Conservation (phyloP, 805 yeast genomes). For the Wickerhamiella bombiphila region DNA sequence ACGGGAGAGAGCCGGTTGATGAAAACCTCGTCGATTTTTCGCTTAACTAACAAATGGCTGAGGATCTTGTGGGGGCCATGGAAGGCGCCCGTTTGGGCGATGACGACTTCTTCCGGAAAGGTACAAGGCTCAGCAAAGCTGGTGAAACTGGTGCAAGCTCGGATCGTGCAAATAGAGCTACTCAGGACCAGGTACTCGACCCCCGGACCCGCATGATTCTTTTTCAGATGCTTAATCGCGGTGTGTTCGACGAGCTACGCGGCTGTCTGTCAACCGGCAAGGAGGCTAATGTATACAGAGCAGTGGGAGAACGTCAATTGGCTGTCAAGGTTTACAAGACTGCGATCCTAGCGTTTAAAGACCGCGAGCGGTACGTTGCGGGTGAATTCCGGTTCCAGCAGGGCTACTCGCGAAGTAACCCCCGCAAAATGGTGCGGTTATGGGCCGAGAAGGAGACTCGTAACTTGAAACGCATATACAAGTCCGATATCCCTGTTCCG, state of each 20-base stretch:
- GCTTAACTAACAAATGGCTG: no score
- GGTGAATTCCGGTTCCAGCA: slow-evolving; percentile 91
- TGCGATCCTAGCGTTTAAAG: slow-evolving; percentile 91
- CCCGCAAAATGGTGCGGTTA: slow-evolving; percentile 90
- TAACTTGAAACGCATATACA: slow-evolving; percentile 67
- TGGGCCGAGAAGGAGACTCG: slow-evolving; percentile 99
- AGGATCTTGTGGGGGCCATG: slow-evolving; percentile 5
- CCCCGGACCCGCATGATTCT: slow-evolving; percentile 82
- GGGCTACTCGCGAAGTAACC: slow-evolving; percentile 72
- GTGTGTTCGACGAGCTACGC: slow-evolving; percentile 68
- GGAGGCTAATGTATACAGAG: slow-evolving; percentile 97
- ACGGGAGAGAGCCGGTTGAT: no score
- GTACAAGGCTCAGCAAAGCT: slow-evolving; percentile 17
- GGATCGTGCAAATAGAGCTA: slow-evolving; percentile 87
- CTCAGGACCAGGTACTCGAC: slow-evolving; percentile 91
- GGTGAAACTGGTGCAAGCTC: slow-evolving; percentile 17
- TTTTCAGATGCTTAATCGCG: slow-evolving; percentile 67
- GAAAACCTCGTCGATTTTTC: no score
- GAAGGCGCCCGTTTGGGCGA: slow-evolving; percentile 15
- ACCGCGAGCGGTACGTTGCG: slow-evolving; percentile 86
- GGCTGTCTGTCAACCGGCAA: slow-evolving; percentile 96
- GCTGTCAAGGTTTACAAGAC: slow-evolving; percentile 95
- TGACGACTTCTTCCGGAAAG: slow-evolving; percentile 16
- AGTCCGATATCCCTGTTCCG: slow-evolving; percentile 81
- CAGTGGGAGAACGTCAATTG: slow-evolving; percentile 23